These are phyloP conservation scores for Amanita molliuscula DNA, from an alignment of 768 basidiomycete genomes.

Conservation along the genomic window DNA sequence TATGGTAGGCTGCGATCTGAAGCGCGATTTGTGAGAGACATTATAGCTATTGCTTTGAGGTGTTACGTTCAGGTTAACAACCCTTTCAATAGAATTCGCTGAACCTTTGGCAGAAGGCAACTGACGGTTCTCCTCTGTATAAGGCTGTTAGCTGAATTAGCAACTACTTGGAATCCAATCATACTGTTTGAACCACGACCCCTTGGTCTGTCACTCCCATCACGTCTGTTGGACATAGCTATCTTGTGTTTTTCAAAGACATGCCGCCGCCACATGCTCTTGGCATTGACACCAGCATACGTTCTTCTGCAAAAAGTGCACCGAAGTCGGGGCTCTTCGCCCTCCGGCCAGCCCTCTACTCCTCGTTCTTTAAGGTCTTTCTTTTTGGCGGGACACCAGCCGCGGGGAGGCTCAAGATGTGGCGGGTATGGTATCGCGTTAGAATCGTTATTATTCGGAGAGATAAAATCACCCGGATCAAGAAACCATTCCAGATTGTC, in stretches of 20 bases:
- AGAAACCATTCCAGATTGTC: slow-evolving; percentile 76
- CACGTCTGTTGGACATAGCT: slow-evolving; percentile 80
- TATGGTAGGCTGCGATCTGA: slow-evolving; percentile 24
- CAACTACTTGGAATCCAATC: slow-evolving; percentile 16
- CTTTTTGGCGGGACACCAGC: slow-evolving; percentile 83
- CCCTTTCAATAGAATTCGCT: slow-evolving; percentile 30
- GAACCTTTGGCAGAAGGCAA: slow-evolving; percentile 13
- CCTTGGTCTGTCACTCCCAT: slow-evolving; percentile 52
- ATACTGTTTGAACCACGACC: slow-evolving; percentile 57
- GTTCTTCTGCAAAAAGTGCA: slow-evolving; percentile 81
- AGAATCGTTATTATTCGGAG: slow-evolving; percentile 32
- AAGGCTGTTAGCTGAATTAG: neutral
- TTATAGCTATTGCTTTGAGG: slow-evolving; percentile 26
- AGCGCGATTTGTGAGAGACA: slow-evolving; percentile 32
- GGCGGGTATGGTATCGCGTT: slow-evolving; percentile 63
- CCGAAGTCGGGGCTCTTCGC: slow-evolving; percentile 67
- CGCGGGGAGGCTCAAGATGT: slow-evolving; percentile 71
- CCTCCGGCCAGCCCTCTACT: slow-evolving; percentile 66
- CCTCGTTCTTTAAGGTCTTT: slow-evolving; percentile 66
- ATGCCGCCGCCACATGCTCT: slow-evolving; percentile 87
- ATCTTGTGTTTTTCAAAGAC: slow-evolving; percentile 88
- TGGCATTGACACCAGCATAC: slow-evolving; percentile 81
- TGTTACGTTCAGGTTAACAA: slow-evolving; percentile 29
- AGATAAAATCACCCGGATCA: slow-evolving; percentile 53
- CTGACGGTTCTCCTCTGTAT: slow-evolving; percentile 49